phyloP scores from a whole-genome alignment of 805 yeast species.

The Spathaspora passalidarum region DNA sequence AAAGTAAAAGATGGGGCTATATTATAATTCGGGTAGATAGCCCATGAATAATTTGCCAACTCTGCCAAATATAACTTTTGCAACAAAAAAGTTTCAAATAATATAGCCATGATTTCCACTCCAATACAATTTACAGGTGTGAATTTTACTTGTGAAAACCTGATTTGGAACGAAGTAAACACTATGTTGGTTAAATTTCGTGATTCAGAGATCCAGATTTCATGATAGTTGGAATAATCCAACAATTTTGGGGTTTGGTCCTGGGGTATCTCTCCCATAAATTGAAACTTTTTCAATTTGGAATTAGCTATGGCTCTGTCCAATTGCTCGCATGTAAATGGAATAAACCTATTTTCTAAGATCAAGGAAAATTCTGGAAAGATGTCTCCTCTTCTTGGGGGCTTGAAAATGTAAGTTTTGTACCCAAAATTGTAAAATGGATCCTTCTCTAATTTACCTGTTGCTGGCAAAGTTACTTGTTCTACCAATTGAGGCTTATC shows the following conservation, averaged over 20 bases:
- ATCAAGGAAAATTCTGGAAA: constrained; percentile 17
- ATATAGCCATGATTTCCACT: constrained; percentile 52
- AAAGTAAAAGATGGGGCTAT: constrained; percentile 54
- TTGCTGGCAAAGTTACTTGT: background rate
- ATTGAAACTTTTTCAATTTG: constrained; percentile 16
- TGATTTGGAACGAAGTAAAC: constrained; percentile 34
- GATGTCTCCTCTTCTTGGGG: background rate
- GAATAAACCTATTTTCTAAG: constrained; percentile 33
- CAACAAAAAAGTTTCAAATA: constrained; percentile 41
- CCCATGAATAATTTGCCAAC: constrained; percentile 56
- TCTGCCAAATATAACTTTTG: constrained; percentile 51
- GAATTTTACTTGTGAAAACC: constrained; percentile 11
- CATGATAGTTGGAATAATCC: constrained; percentile 31
- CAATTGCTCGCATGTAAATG: constrained; percentile 25
- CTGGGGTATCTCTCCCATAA: background rate
- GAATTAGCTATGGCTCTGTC: constrained; percentile 21
- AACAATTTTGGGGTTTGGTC: constrained; percentile 27
- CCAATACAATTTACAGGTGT: constrained; percentile 41
- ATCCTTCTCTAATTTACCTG: constrained; percentile 24
- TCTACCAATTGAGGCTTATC: background rate
- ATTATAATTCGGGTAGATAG: constrained; percentile 49
- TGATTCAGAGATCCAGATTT: constrained; percentile 50
- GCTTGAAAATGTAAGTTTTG: constrained; percentile 7
- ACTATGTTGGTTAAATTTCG: constrained; percentile 19
- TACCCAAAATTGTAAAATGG: constrained; percentile 45